Evolutionary conservation across 2,329 filamentous ascomycete species (phyloP).

Genomic region (Verticillium nubilum): DNA sequence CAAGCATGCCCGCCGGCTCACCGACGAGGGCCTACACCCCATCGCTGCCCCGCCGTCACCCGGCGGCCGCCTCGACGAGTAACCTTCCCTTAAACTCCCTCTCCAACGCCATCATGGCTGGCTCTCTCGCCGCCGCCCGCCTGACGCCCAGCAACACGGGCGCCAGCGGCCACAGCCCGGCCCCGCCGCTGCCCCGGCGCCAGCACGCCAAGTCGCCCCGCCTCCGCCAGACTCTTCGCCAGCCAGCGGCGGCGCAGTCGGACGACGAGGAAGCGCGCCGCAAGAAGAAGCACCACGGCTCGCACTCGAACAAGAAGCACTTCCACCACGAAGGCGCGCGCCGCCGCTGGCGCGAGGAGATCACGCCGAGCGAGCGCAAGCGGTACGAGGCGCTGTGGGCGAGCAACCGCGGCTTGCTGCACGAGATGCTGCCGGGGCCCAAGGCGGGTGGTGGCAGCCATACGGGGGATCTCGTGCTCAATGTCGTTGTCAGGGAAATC

Average conservation of each 20-base stretch:
- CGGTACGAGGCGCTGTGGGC: slow-evolving; percentile 83
- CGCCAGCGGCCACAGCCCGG: slow-evolving; percentile 29
- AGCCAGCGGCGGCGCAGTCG: slow-evolving; percentile 37
- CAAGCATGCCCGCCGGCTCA: slow-evolving; percentile 25
- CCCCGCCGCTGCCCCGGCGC: slow-evolving; percentile 31
- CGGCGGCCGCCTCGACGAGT: slow-evolving; percentile 22
- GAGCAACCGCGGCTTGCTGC: slow-evolving; percentile 63
- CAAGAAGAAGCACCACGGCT: slow-evolving; percentile 41
- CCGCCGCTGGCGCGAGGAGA: slow-evolving; percentile 69
- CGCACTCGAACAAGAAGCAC: slow-evolving; percentile 56
- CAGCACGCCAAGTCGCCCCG: slow-evolving; percentile 38
- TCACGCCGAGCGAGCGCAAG: slow-evolving; percentile 68
- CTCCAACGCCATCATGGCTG: slow-evolving; percentile 69
- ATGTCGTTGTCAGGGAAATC: slow-evolving; percentile 68
- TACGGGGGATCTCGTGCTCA: slow-evolving; percentile 48
- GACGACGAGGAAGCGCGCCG: slow-evolving; percentile 51
- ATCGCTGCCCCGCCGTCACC: slow-evolving; percentile 13
- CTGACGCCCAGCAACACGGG: slow-evolving; percentile 34
- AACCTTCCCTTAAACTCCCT: slow-evolving; percentile 57
- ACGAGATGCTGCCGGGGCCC: slow-evolving; percentile 19
- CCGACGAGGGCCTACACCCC: slow-evolving; percentile 28
- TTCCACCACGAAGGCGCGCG: slow-evolving; percentile 72
- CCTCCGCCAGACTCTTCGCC: slow-evolving; percentile 63
- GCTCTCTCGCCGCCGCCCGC: slow-evolving; percentile 64
- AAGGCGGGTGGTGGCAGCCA: not conserved